Evolutionary conservation across 306 rosid species (phyloP).

Genomic region (Pachyrhizus erosus): DNA sequence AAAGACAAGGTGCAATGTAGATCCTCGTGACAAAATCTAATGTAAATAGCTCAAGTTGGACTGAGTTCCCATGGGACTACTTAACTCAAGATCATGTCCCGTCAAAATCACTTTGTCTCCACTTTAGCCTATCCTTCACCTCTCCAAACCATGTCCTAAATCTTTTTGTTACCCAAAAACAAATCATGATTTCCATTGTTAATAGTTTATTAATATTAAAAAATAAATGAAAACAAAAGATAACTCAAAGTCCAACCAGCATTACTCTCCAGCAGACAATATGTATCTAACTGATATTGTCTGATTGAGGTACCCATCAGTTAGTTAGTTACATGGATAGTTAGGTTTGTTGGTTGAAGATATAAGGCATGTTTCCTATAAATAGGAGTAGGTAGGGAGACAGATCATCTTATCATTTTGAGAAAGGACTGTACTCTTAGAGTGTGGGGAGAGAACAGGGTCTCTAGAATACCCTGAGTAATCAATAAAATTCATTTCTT

Average conservation of each 20-base stretch:
- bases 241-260: not conserved
- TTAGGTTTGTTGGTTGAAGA: too few species aligned
- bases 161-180: not conserved
- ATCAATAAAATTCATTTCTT: too few species aligned
- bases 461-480: too few species aligned
- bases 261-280: too few species aligned
- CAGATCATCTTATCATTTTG: too few species aligned
- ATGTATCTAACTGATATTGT: too few species aligned
- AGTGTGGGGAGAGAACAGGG: too few species aligned
- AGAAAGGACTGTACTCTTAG: too few species aligned
- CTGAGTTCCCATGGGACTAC: not conserved
- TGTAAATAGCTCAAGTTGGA: not conserved
- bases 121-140: slow-evolving; percentile 17
- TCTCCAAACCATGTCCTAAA: not conserved
- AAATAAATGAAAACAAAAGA: slow-evolving; percentile 10
- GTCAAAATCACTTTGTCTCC: slow-evolving; percentile 23
- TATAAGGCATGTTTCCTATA: too few species aligned
- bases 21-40: slow-evolving; percentile 13
- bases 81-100: slow-evolving; percentile 1
- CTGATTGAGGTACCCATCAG: too few species aligned
- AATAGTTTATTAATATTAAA: slow-evolving; percentile 18
- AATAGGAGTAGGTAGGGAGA: too few species aligned
- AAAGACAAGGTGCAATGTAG: not conserved
- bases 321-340: too few species aligned
- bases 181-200: not conserved